These are phyloP conservation scores for Astragalus membranaceus DNA, from an alignment of 306 rosid species.

Conservation along the genomic window DNA sequence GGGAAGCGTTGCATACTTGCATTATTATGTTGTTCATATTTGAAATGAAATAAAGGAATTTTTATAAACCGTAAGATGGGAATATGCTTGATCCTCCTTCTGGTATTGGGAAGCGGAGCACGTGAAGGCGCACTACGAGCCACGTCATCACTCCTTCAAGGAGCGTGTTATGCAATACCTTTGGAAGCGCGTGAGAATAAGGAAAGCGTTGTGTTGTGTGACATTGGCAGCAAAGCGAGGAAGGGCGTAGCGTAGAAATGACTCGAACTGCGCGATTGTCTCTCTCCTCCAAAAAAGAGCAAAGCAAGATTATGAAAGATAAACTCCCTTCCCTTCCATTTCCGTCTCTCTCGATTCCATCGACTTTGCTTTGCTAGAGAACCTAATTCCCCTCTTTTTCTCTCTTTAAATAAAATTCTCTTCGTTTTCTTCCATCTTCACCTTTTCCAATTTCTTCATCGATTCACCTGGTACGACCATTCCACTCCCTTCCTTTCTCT, in stretches of 20 bases:
- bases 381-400: conserved; percentile 19
- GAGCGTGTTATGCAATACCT: neutral
- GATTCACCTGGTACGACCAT: conserved; percentile 24
- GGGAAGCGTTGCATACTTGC: too few relatives aligned
- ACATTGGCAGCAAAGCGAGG: neutral
- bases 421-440: conserved; percentile 5
- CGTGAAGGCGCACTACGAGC: conserved; percentile 10
- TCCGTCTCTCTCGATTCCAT: conserved; percentile 39
- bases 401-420: neutral
- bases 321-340: neutral
- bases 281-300: conserved; percentile 1
- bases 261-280: conserved; percentile 33
- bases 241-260: conserved; percentile 41
- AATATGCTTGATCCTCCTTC: conserved; percentile 14
- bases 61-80: neutral
- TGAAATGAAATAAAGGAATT: neutral
- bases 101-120: neutral
- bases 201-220: neutral
- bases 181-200: neutral
- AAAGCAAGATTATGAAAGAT: conserved; percentile 18
- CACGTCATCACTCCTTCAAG: neutral
- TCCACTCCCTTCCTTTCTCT: neutral
- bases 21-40: too few relatives aligned
- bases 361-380: conserved; percentile 31
- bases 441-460: neutral